Evolutionary conservation across 2,329 filamentous ascomycete species (phyloP).

Genomic region (Chalara sp.): DNA sequence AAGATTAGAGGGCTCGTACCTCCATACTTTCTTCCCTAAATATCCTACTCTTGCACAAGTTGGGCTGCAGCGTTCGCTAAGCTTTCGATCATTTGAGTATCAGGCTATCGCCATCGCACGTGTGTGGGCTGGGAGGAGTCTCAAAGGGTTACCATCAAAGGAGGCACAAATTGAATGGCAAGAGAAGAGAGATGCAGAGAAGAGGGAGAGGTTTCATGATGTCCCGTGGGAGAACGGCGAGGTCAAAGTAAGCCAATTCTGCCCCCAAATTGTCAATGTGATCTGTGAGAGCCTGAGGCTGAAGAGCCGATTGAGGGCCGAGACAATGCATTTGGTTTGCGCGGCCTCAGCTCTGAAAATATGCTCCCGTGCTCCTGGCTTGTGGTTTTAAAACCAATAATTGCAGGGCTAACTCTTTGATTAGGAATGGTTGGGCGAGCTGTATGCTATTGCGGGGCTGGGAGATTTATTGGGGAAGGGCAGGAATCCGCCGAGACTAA

Average conservation of each 20-base stretch:
- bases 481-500: constrained; percentile 37
- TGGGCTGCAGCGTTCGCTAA: constrained; percentile 43
- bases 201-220: constrained; percentile 43
- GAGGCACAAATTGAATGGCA: constrained; percentile 40
- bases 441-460: constrained; percentile 44
- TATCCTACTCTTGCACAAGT: constrained; percentile 43
- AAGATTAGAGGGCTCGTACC: constrained; percentile 39
- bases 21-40: constrained; percentile 45
- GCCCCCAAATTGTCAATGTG: no score
- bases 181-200: constrained; percentile 25
- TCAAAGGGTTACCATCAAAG: constrained; percentile 31
- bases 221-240: constrained; percentile 45
- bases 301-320: no score
- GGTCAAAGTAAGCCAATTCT: constrained; percentile 23
- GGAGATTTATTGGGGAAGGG: constrained; percentile 40
- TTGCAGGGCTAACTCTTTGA: no score
- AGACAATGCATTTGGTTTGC: no score
- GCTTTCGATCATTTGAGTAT: constrained; percentile 49
- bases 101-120: constrained; percentile 47
- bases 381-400: no score
- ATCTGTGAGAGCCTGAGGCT: no score
- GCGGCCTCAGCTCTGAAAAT: no score
- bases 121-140: constrained; percentile 37
- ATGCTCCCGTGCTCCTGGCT: no score
- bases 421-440: constrained; percentile 35